Evolutionary conservation across 352 stramenopile genomes (phyloP), one percentile per base, ranked within the genome.

Genomic region (Phytopythium mirpurense): DNA sequence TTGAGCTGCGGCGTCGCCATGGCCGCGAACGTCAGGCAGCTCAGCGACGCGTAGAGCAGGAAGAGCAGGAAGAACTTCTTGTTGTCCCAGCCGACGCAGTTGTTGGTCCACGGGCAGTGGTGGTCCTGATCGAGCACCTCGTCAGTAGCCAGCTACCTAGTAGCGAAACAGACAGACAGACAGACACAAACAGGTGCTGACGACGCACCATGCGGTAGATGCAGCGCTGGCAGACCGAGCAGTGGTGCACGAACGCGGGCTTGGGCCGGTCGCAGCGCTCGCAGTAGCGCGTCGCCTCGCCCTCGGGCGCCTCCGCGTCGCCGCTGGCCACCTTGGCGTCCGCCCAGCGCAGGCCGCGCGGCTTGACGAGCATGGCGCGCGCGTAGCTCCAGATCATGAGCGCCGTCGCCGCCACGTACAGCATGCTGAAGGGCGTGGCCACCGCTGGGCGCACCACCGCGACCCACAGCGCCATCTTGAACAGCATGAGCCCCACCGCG

Each of bases 41-140:
- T 86, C 23, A 82, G 31, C 5, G 80, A 70, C 51, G 84, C 88
- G 68, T 93, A 92, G 1, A 86, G 15, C 19, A 92, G 57, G 54
- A 92, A 92, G 40, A 92, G 76, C 56, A 92, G 34, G 50, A 92
- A 92, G 63, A 69, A 78, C 66, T 90, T 93, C 54, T 95, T 91
- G 65, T 90, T 95, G 62, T 65, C 75, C 67, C 67, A 86, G 8
- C 74, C 84, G n/a, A 95, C 78, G 64, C 84, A 95, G 57, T 93
- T 95, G 60, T 68, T 80, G 5, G 74, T 90, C 84, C 82, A 95
- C 51, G 84, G 82, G 45, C 83, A 93, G 54, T 93, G 84, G 52
- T 95, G 83, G 54, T 95, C 79, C 68, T 78, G 36, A n/a, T n/a
- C n/a, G n/a, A n/a, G n/a, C n/a, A n/a, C n/a, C n/a, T n/a, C n/a